These are phyloP conservation scores for Melampsora larici-populina DNA, from an alignment of 1,284 basidiomycete species.

Conservation along the genomic window DNA sequence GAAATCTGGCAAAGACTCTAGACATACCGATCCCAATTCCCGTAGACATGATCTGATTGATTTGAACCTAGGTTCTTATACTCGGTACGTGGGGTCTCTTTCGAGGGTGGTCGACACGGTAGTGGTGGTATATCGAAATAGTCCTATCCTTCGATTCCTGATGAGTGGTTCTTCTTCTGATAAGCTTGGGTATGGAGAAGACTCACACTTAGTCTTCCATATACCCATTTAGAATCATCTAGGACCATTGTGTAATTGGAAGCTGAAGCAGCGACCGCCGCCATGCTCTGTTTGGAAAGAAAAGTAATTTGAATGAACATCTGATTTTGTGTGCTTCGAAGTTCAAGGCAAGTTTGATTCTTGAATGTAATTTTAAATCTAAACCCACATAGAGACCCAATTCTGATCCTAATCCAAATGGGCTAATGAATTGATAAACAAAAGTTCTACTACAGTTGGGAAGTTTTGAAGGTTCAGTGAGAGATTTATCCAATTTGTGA, in stretches of 20 bases:
- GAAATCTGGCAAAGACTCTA: not conserved
- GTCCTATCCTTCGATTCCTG: not conserved
- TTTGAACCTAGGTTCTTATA: not conserved
- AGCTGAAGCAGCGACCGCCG: too few species aligned
- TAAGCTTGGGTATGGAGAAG: not conserved
- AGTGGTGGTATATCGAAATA: slow-evolving; percentile 4
- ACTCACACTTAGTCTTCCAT: not conserved
- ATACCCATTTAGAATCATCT: not conserved
- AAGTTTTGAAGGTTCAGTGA: too few species aligned
- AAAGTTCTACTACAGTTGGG: too few species aligned
- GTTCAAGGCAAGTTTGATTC: too few species aligned
- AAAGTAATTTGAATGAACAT: too few species aligned
- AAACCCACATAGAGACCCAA: too few species aligned
- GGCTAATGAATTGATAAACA: too few species aligned
- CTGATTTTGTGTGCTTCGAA: too few species aligned
- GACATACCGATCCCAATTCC: not conserved
- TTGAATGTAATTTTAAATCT: too few species aligned
- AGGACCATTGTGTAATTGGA: not conserved
- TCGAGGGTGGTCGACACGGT: not conserved
- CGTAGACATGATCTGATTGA: not conserved
- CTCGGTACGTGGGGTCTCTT: not conserved
- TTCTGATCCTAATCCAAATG: too few species aligned
- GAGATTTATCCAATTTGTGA: too few species aligned
- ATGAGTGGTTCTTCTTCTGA: not conserved
- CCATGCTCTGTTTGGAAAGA: too few species aligned